Evolutionary conservation across 1,139 yeast species (phyloP).

Genomic region (Blastobotrys ciferrii): DNA sequence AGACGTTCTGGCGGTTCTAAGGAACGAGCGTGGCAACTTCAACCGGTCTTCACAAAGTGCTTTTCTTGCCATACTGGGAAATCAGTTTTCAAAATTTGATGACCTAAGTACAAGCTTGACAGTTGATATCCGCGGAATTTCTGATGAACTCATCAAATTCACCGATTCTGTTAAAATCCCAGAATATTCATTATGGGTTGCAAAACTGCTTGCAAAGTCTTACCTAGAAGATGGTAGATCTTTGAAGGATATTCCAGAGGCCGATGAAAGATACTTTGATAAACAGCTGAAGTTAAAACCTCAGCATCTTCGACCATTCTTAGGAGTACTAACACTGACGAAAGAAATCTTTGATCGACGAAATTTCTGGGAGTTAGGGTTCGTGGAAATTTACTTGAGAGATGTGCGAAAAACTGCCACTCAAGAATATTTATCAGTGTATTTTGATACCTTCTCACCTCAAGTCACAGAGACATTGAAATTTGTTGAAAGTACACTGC

Average conservation of each 20-base stretch:
- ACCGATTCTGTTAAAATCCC: background rate
- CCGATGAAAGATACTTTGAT: slow-evolving; percentile 3
- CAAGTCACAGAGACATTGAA: background rate
- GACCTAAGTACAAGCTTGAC: background rate
- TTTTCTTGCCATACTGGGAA: slow-evolving; percentile 4
- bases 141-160: background rate
- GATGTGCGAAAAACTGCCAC: slow-evolving; percentile 2
- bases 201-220: slow-evolving; percentile 8
- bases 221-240: background rate
- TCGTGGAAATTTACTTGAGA: slow-evolving; percentile 9
- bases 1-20: slow-evolving; percentile 8
- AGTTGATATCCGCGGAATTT: background rate
- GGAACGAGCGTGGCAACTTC: background rate
- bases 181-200: slow-evolving; percentile 9
- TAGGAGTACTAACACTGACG: slow-evolving; percentile 8
- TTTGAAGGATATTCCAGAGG: background rate
- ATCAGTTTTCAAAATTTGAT: slow-evolving; percentile 2
- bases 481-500: background rate
- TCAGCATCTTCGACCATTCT: slow-evolving; percentile 8
- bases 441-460: background rate
- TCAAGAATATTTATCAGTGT: background rate
- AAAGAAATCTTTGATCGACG: background rate
- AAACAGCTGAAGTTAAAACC: background rate
- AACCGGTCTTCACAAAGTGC: background rate
- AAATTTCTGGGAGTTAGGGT: slow-evolving; percentile 10